A percentile compares a stretch with the other conserved stretches of the same genome.
Conservation (phyloP, 192 early-diverging fungal genomes). For the Allomyces javanicus region DNA sequence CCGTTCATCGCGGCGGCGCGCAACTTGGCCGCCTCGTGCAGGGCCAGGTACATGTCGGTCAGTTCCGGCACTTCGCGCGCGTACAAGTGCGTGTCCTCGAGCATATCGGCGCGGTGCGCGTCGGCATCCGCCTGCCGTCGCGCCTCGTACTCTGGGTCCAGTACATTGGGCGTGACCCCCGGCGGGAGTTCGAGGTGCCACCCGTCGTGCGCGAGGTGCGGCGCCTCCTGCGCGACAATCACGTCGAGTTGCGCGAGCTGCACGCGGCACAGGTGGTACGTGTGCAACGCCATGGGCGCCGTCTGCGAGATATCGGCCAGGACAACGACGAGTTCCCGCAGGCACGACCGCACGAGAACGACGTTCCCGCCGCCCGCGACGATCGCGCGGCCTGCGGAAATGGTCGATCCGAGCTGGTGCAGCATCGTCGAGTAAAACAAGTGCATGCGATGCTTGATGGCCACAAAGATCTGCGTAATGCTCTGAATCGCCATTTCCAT, state of each 20-base stretch:
- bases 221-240: not conserved
- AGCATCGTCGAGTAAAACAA: not conserved
- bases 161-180: no score
- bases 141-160: no score
- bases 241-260: not conserved
- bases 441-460: not conserved
- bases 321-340: not conserved
- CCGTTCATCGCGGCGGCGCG: no score
- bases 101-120: no score
- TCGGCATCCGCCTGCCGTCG: no score
- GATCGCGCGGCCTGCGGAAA: not conserved
- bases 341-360: not conserved
- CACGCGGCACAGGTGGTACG: not conserved
- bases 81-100: no score
- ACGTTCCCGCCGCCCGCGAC: not conserved
- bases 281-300: not conserved
- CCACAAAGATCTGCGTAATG: not conserved
- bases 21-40: no score
- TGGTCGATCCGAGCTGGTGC: not conserved
- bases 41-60: no score
- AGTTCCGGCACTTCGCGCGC: no score
- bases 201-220: no score
- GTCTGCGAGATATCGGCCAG: not conserved
- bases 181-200: no score
- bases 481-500: not conserved